Conservation (phyloP, 148 eudicot species). For the Persicaria maculosa region DNA sequence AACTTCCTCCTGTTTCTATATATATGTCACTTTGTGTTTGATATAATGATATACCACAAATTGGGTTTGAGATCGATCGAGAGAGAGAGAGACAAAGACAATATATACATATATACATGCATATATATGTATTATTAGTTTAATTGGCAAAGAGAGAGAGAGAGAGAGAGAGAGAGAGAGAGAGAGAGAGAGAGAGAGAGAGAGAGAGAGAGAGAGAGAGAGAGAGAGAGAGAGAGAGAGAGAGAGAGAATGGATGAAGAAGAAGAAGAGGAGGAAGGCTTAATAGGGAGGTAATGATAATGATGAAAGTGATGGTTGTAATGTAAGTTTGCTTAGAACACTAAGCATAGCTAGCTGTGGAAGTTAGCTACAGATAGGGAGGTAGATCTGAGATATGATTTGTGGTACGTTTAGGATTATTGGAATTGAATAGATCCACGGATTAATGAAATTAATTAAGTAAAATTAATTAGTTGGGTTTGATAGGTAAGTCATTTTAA, state of each 20-base stretch:
- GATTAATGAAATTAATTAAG: not conserved
- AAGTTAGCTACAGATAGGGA: not conserved
- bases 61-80: not conserved
- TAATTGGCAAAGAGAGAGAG: not conserved
- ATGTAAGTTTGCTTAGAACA: constrained; percentile 25
- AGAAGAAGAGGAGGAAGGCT: constrained; percentile 24
- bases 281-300: constrained; percentile 52
- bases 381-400: not conserved
- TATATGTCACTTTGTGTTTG: not conserved
- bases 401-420: not conserved
- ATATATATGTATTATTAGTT: not conserved
- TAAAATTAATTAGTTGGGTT: not conserved
- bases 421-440: not conserved
- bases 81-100: not conserved
- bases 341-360: not conserved
- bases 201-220: too few species aligned
- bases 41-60: not conserved
- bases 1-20: constrained; percentile 37
- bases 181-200: too few species aligned
- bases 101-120: not conserved
- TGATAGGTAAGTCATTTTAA: not conserved
- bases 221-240: not conserved
- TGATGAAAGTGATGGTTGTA: constrained; percentile 44
- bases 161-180: not conserved
- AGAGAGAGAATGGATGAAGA: not conserved